phyloP scores from a whole-genome alignment of 1,284 basidiomycete genomes.

The Marasmius tenuissimus region DNA sequence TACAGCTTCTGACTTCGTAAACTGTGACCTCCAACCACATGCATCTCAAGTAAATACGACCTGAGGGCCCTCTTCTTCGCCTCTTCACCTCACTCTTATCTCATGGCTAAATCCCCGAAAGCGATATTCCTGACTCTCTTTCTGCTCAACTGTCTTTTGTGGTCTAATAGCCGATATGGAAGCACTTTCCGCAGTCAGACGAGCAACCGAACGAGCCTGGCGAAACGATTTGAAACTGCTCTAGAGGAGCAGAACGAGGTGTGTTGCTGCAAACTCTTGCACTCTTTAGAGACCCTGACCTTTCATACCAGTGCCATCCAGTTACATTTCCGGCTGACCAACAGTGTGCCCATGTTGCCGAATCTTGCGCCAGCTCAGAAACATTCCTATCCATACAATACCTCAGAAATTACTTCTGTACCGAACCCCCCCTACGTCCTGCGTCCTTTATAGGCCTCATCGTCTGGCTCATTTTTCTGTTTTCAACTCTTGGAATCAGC shows the following conservation, averaged over 20 bases:
- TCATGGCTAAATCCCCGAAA: conserved; percentile 44
- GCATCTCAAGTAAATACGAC: neutral
- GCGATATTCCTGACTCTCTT: conserved; percentile 51
- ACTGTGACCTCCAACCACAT: neutral
- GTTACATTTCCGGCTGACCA: conserved; percentile 48
- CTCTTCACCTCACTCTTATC: neutral
- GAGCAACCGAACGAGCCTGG: conserved; percentile 29
- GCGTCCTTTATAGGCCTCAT: conserved; percentile 61
- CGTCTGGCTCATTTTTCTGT: conserved; percentile 81
- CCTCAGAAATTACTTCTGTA: conserved; percentile 68
- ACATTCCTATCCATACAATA: conserved; percentile 75
- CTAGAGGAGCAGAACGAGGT: conserved; percentile 22
- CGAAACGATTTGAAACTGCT: conserved; percentile 39
- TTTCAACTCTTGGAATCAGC: conserved; percentile 88
- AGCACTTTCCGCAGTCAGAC: conserved; percentile 26
- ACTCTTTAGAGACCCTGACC: neutral
- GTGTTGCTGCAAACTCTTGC: conserved; percentile 22
- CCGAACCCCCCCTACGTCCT: conserved; percentile 51
- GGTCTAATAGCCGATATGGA: conserved; percentile 63
- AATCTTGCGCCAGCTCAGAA: conserved; percentile 50
- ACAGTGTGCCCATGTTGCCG: conserved; percentile 65
- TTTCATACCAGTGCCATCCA: conserved; percentile 55
- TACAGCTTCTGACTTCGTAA: neutral
- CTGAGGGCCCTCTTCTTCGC: neutral
- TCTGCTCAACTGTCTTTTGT: conserved; percentile 56